Base-by-base conservation (phyloP, 768 basidiomycete species). In the Tylopilus plumbeoviolaceoides region DNA sequence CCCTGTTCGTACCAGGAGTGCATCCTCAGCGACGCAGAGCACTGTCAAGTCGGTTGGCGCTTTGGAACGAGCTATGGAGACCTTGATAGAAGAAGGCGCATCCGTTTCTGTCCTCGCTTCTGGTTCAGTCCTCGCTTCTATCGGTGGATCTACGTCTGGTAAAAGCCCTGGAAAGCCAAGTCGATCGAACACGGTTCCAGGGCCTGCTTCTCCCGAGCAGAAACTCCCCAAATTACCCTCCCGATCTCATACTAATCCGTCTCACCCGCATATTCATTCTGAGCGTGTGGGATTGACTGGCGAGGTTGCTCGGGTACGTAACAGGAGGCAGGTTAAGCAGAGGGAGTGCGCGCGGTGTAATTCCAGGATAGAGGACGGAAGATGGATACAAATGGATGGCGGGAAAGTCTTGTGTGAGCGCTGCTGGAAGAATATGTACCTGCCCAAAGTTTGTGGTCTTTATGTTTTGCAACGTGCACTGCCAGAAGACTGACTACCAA, bases 391-490 rank as follows among this genome's bases (percentile, higher is more conserved):
- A 64, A 84, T 83, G 70, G 91, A 86, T 66, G 79, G 75, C n/a
- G 85, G 81, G 51, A 81, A 72, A 36, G 83, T 92, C 35, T 71
- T 97, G 60, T 97, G 95, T 68, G 95, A 94, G 64, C 72, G 70
- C 61, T 95, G 94, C 68, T 97, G 94, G 94, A 97, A 95, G 77
- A 84, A 89, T 63, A 88, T 95, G 85, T 97, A 95, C 73, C 71
- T 97, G 56, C 94, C 94, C 55, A 93, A 92, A 76, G 91, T 89
- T 57, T 39, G 81, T 45, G 43, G 42, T 48, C 17, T 88, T 57
- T 42, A 80, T 44, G 43, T 44, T 47, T 15, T 42, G 23, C 20
- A 3, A 25, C 12, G 18, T n/a, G 43, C 47, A 36, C 43, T 35
- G 47, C 25, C 42, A 18, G 25, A 50, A 35, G 28, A 31, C 40